Evolutionary conservation across 2,329 filamentous ascomycete genomes (phyloP), one percentile per base, ranked within the genome.

Genomic region (Penicillium sp.): DNA sequence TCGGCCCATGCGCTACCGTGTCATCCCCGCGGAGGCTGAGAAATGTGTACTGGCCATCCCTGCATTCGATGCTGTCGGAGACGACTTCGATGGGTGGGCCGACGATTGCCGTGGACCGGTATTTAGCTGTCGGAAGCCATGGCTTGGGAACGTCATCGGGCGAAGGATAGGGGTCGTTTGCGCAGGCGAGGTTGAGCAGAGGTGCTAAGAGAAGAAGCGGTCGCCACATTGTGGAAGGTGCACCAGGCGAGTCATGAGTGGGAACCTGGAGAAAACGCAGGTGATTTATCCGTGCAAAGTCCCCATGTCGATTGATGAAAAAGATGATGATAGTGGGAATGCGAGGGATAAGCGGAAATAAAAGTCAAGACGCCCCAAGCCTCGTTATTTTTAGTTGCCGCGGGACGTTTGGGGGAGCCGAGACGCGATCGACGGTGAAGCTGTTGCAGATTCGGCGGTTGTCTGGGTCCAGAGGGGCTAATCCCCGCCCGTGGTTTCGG

Each of bases 11-110:
- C 7, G 74, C 67, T 11, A 65, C 67, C 5, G 79, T 70, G 13
- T 63, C 65, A 8, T 46, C 69, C 4, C 78, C 79, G 21, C 72
- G 71, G 2, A 79, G 79, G 46, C 78, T 73, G 13, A 83, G 66
- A 21, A 84, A 74, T 1, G 74, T 77, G 61, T 76, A 81, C 19
- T 65, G 50, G 23, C 66, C 77, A 68, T 72, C 75, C 52, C 79
- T 72, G 69, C 82, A 84, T 13, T 60, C 61, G 2, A 61, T 45
- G 59, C 67, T 69, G 44, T 63, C 64, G 35, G 69, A 61, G 47
- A 69, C 64, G 38, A 68, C 70, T 51, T 72, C 74, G 21, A 74
- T 48, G 7, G 69, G 62, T 5, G 71, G 71, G 3, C 73, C 73
- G 4, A 66, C 48, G 2, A 72, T 31, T 13, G 61, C 46, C 4